Evolutionary conservation across 1,139 yeast species (phyloP), one percentile per base, ranked within the genome.

Genomic region (Debaryomyces subglobosus): DNA sequence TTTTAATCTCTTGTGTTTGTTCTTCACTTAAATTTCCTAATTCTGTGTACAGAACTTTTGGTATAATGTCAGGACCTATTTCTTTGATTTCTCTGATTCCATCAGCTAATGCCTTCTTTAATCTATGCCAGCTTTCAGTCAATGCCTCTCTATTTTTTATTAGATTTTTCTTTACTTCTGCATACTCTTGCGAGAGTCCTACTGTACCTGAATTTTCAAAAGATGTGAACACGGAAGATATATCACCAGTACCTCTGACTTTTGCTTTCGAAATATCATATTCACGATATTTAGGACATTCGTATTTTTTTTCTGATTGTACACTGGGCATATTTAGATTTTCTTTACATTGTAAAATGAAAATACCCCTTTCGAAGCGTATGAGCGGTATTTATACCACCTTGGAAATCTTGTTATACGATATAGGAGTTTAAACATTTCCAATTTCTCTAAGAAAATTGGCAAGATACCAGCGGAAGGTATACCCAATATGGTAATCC

Each of bases 71-170:
- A 2, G 61, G 42, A 3, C 69, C 66, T 12, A 45, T 45, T 41
- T 49, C 45, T 47, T 56, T 52, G 48, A 65, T 55, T 8, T 53
- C 50, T 23, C 54, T 52, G 39, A 59, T 60, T 47, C 61, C 65
- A 34, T 53, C 51, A 36, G 55, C 50, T 47, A 69, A 47, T 12
- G 53, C 56, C 8, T 44, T 45, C 33, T 65, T 55, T 29, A 69
- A 55, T 18, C 69, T 56, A 4, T 56, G 40, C 71, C 72, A 58
- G 12, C 60, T 58, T 20, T 48, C 60, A 21, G 57, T 52, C 18
- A 59, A 52, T 2, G 59, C 61, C 21, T 59, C 63, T 5, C 57
- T 57, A 25, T 66, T 62, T 20, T 54, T 51, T 35, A 66, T 49
- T 27, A 67, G 47, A 20, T 52, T 39, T 44, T 57, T 51, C 52